These are phyloP conservation scores for Lachancea meyersii DNA, from an alignment of 805 yeast genomes.

Conservation along the genomic window DNA sequence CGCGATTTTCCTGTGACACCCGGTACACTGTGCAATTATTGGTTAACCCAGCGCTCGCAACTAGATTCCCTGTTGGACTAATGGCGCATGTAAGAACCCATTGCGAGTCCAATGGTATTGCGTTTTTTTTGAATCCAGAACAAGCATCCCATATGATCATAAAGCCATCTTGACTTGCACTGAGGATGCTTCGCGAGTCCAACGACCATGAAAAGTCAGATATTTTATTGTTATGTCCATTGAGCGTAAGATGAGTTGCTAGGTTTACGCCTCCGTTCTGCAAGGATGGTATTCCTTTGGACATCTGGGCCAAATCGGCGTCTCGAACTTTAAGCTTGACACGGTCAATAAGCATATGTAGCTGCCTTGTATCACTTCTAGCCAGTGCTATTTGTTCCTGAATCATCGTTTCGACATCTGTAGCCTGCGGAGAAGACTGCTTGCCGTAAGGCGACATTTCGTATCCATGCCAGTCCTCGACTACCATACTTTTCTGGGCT, in stretches of 20 bases:
- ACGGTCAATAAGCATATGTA: conserved; percentile 46
- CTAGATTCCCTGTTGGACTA: conserved; percentile 56
- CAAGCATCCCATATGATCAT: conserved; percentile 77
- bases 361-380: conserved; percentile 40
- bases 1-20: conserved; percentile 31
- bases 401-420: conserved; percentile 20
- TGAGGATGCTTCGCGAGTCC: conserved; percentile 52
- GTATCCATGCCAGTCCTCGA: not conserved
- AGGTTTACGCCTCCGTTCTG: conserved; percentile 26
- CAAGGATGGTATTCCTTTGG: conserved; percentile 25
- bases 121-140: conserved; percentile 63
- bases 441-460: conserved; percentile 1
- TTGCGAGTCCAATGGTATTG: conserved; percentile 64
- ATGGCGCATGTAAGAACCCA: conserved; percentile 76
- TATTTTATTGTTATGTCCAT: conserved; percentile 65
- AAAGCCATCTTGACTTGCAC: conserved; percentile 84
- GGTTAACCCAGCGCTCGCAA: conserved; percentile 80
- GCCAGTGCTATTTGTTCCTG: conserved; percentile 33
- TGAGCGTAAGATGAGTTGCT: conserved; percentile 35
- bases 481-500: not conserved
- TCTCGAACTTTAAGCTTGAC: conserved; percentile 41
- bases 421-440: not conserved
- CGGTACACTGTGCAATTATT: conserved; percentile 70
- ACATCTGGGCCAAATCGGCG: conserved; percentile 38
- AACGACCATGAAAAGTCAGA: conserved; percentile 62